Conservation (phyloP, 1,284 basidiomycete genomes). For the Ganoderma meredithae region DNA sequence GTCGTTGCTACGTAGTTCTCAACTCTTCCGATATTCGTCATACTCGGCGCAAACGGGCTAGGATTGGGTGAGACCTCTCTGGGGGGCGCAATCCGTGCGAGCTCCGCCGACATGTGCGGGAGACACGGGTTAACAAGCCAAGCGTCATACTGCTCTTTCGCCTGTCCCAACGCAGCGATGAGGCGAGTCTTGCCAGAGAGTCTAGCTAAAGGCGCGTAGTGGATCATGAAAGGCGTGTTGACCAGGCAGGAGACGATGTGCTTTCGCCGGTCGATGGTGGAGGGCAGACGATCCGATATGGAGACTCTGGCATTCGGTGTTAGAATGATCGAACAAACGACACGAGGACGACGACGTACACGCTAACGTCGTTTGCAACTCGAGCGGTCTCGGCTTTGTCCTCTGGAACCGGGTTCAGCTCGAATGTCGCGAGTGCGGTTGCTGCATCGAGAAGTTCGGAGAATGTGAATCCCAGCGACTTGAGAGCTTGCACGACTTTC, state of each 20-base stretch:
- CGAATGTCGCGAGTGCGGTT: constrained; percentile 1
- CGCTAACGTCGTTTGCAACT: neutral
- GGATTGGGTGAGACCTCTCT: neutral
- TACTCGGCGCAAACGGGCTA: neutral
- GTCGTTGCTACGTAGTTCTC: constrained; percentile 1
- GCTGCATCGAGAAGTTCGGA: constrained; percentile 2
- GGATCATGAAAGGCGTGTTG: neutral
- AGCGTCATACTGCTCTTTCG: constrained; percentile 6
- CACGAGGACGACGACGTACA: neutral
- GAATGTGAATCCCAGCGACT: neutral
- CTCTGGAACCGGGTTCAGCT: neutral
- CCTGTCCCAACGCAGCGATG: neutral
- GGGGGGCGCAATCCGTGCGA: neutral
- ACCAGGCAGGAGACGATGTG: constrained; percentile 1
- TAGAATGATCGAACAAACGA: neutral
- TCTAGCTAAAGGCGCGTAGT: neutral
- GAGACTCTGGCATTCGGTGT: neutral
- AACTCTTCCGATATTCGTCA: constrained; percentile 2
- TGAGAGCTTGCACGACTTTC: neutral
- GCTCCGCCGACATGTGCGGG: constrained; percentile 2
- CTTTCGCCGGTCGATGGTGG: constrained; percentile 1
- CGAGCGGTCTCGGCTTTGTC: neutral
- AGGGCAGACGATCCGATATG: neutral
- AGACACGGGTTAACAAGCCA: constrained; percentile 1
- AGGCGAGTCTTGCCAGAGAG: neutral